Percentiles rank a stretch among this genome's conserved stretches.
These are phyloP conservation scores for Neofusicoccum laricinum DNA, from an alignment of 2,329 filamentous ascomycete genomes.

Conservation along the genomic window DNA sequence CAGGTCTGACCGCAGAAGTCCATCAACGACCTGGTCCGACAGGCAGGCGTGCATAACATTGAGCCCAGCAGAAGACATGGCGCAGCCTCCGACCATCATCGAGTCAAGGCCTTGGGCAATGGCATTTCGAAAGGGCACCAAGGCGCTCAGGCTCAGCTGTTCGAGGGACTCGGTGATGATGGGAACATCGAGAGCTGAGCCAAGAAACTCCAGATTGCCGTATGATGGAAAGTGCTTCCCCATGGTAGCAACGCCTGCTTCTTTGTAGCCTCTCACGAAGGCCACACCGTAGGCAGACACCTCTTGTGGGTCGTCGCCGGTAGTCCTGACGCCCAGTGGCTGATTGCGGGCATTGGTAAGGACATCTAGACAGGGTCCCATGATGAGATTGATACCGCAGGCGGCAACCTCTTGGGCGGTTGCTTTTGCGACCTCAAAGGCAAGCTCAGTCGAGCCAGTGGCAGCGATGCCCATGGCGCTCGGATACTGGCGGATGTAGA, in stretches of 20 bases:
- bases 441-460: conserved; percentile 77
- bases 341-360: conserved; percentile 90
- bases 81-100: conserved; percentile 94
- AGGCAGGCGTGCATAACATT: conserved; percentile 95
- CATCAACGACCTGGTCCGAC: conserved; percentile 89
- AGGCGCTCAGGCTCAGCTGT: conserved; percentile 83
- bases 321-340: conserved; percentile 82
- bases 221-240: conserved; percentile 98
- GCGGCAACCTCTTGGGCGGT: conserved; percentile 90
- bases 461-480: conserved; percentile 97
- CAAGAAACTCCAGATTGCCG: conserved; percentile 89
- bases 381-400: conserved; percentile 92
- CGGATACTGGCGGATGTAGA: conserved; percentile 93
- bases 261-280: conserved; percentile 87
- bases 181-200: conserved; percentile 85
- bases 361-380: conserved; percentile 91
- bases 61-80: conserved; percentile 85
- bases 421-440: conserved; percentile 87
- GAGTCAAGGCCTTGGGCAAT: conserved; percentile 83
- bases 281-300: conserved; percentile 90
- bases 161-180: conserved; percentile 94
- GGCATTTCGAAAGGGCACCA: conserved; percentile 89
- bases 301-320: conserved; percentile 90
- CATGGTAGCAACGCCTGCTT: conserved; percentile 83
- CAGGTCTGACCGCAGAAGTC: conserved; percentile 81